Conservation (phyloP, 495 filamentous ascomycete genomes). For the Penicillium tannophilum region DNA sequence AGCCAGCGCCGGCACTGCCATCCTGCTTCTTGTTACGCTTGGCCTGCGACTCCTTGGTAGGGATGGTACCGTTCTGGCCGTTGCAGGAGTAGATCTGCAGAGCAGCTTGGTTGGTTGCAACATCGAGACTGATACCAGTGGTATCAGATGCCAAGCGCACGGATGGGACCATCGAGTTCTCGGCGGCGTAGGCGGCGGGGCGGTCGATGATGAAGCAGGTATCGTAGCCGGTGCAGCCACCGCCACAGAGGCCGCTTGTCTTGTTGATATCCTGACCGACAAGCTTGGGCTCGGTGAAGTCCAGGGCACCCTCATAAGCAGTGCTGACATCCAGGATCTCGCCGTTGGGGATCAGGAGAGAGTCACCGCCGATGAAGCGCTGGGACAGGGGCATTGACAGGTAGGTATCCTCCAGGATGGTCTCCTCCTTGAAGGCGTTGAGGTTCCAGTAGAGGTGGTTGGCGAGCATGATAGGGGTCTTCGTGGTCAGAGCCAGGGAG, state of each 20-base stretch:
- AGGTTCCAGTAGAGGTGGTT: slow-evolving; percentile 91
- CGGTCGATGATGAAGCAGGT: slow-evolving; percentile 71
- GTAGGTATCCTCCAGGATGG: slow-evolving; percentile 70
- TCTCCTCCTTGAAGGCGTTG: slow-evolving; percentile 71
- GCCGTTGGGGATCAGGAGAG: slow-evolving; percentile 77
- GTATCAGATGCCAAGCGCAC: slow-evolving; percentile 57
- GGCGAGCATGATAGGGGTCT: slow-evolving; percentile 79
- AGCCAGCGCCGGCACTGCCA: slow-evolving; percentile 40
- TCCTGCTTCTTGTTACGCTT: slow-evolving; percentile 45
- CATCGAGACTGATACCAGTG: slow-evolving; percentile 71
- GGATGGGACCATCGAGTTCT: slow-evolving; percentile 62
- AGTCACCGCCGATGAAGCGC: slow-evolving; percentile 71
- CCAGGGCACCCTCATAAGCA: slow-evolving; percentile 62
- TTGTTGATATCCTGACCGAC: slow-evolving; percentile 67
- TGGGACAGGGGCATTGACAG: slow-evolving; percentile 71
- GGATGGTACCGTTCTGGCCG: slow-evolving; percentile 66
- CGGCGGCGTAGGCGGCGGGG: slow-evolving; percentile 62
- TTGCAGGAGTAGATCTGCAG: slow-evolving; percentile 80
- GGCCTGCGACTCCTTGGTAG: slow-evolving; percentile 55
- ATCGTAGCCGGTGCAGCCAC: slow-evolving; percentile 77
- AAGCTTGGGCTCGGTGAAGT: slow-evolving; percentile 78
- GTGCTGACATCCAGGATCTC: slow-evolving; percentile 65
- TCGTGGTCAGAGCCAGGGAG: slow-evolving; percentile 73
- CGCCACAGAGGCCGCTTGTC: slow-evolving; percentile 67
- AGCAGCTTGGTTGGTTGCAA: slow-evolving; percentile 74